A percentile compares a stretch with the other conserved stretches of the same genome.
Conservation (phyloP, 495 filamentous ascomycete species). For the Xylaria cubensis region DNA sequence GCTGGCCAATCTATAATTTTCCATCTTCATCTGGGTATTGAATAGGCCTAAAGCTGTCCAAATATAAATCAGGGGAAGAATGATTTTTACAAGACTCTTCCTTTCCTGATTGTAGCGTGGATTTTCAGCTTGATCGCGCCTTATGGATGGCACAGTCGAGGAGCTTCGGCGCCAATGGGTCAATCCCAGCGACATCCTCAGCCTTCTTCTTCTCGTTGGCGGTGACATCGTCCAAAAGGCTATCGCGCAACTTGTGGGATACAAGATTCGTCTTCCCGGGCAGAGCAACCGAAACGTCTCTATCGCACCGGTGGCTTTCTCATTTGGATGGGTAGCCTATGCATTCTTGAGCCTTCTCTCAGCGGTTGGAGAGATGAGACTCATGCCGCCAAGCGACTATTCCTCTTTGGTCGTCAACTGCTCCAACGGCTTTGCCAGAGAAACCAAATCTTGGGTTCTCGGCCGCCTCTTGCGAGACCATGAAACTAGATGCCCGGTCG, state of each 20-base stretch:
- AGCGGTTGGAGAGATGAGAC: constrained; percentile 52
- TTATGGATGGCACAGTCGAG: neutral
- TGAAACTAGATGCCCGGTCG: too few species aligned
- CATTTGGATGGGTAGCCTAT: constrained; percentile 62
- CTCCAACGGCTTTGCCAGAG: too few species aligned
- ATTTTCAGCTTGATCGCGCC: neutral
- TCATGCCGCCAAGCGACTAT: constrained; percentile 51
- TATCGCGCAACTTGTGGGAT: constrained; percentile 48
- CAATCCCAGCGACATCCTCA: constrained; percentile 36
- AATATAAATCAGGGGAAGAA: neutral
- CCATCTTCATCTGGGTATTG: too few species aligned
- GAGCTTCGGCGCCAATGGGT: neutral
- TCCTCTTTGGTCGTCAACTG: neutral
- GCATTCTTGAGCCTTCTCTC: constrained; percentile 46
- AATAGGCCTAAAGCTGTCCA: neutral
- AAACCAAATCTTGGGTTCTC: too few species aligned
- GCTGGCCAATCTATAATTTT: neutral
- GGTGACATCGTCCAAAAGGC: constrained; percentile 56
- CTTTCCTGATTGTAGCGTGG: neutral
- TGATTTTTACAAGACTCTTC: neutral
- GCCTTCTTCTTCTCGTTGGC: constrained; percentile 56
- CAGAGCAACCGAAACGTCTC: neutral
- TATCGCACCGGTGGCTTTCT: constrained; percentile 57
- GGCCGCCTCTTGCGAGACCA: too few species aligned
- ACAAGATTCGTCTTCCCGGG: constrained; percentile 37